These are phyloP conservation scores for Penicillium carneum DNA, from an alignment of 2,329 filamentous ascomycete genomes.

Conservation along the genomic window DNA sequence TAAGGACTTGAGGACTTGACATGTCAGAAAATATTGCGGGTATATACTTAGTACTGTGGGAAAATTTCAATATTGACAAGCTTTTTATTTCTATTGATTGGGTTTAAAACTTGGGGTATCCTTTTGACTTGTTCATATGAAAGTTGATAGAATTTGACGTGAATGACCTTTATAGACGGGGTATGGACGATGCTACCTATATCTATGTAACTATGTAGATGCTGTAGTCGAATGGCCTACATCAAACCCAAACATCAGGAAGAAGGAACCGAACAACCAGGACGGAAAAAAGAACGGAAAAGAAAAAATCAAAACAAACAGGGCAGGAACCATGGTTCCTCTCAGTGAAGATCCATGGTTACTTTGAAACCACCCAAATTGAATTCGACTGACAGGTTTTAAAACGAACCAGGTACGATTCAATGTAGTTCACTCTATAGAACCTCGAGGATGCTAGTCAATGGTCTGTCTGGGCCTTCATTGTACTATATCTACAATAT, in stretches of 20 bases:
- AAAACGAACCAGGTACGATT: background rate
- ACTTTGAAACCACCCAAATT: background rate
- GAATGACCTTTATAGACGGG: background rate
- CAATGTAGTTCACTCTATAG: background rate
- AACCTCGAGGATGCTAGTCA: background rate
- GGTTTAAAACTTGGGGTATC: background rate
- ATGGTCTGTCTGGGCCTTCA: background rate
- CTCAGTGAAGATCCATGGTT: background rate
- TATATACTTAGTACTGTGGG: slow-evolving; percentile 8
- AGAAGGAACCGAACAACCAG: too few relatives aligned
- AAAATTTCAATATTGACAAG: slow-evolving; percentile 23
- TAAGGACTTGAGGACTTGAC: slow-evolving; percentile 14
- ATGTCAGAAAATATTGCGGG: slow-evolving; percentile 17
- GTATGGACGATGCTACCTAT: background rate
- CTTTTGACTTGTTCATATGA: too few relatives aligned
- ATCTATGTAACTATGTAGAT: background rate
- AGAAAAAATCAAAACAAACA: background rate
- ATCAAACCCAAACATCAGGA: background rate
- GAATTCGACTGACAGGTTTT: background rate
- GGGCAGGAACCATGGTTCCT: background rate
- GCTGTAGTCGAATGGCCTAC: background rate
- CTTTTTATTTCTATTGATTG: background rate
- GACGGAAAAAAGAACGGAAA: background rate
- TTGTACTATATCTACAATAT: background rate
- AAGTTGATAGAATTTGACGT: background rate